phyloP scores from a whole-genome alignment of 2,329 filamentous ascomycete species.

The Epichloe typhina region DNA sequence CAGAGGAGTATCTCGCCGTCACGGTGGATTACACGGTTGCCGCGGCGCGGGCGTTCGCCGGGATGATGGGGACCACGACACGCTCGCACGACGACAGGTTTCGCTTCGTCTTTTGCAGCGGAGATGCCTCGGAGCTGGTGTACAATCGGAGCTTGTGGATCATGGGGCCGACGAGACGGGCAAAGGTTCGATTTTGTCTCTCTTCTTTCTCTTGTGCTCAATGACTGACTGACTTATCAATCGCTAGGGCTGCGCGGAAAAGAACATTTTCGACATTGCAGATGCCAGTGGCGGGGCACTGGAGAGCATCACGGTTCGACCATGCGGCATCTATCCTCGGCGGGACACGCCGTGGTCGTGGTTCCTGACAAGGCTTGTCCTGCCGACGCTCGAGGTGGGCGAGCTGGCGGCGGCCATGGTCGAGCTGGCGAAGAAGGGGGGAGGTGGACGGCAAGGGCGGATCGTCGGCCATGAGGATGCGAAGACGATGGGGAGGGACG shows the following conservation, averaged over 20 bases:
- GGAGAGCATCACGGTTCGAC: conserved; percentile 1
- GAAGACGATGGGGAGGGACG: neutral
- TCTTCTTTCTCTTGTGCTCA: neutral
- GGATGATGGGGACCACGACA: neutral
- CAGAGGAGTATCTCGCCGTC: conserved; percentile 1
- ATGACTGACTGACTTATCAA: too few species aligned
- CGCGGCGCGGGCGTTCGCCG: neutral
- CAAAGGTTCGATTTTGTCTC: neutral
- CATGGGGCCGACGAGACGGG: conserved; percentile 3
- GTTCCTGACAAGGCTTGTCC: conserved; percentile 2
- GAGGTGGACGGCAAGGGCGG: neutral
- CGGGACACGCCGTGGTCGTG: neutral
- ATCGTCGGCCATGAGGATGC: neutral
- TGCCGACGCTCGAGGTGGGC: conserved; percentile 1
- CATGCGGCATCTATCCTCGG: neutral
- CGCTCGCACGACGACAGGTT: neutral
- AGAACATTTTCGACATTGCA: conserved; percentile 1
- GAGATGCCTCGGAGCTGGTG: neutral
- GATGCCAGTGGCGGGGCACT: neutral
- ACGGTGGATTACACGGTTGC: conserved; percentile 1
- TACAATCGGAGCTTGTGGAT: conserved; percentile 4
- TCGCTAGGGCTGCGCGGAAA: conserved; percentile 3
- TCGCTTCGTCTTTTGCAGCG: conserved; percentile 1
- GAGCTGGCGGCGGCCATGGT: conserved; percentile 1
- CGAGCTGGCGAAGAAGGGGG: neutral